Base-by-base conservation (phyloP, 2,329 filamentous ascomycete species). In the Tricladium varicosporioides region DNA sequence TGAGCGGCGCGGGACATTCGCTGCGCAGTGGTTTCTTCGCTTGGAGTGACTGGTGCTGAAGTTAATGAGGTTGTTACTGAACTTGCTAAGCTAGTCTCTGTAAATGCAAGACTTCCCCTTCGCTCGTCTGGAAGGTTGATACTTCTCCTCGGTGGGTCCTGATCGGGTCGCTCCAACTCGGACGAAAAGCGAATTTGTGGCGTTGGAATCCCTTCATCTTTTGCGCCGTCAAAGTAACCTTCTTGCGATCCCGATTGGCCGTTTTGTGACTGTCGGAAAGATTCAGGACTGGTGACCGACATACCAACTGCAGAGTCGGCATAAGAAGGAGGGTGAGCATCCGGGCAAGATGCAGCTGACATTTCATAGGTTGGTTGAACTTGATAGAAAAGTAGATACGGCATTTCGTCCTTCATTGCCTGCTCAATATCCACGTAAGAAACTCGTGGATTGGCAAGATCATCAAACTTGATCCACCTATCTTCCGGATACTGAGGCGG, bases 301-400 rank as follows among this genome's bases (percentile, higher is more conserved):
- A 68, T 57, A 18, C 57, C 61, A 49, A 67, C 54, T 9, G 61
- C 62, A 11, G 69, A 67, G 51, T 82, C 79, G 48, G 79, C 75
- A 63, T 87, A 87, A 1, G 84, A 83, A 1, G 84, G 84, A 2
- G 84, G 84, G 1, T 74, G 77, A 46, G 73, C 73, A 5, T 79
- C 77, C 32, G 22, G 42, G 16, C 19, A 36, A 48, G 46, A 5
- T 31, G 51, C 19, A 4, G 47, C 15, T 9, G 53, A 51, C 47
- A 43, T 69, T 55, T 92, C 89, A 31, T 91, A 84, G 67, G 95
- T 91, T 0, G 93, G 92, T 31, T 95, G 83, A 43, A 97, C 90
- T 71, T 97, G 93, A 69, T 97, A 99, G 72, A 97, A 97, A 0
- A 99, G 78, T 5, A 97, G 81, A 70, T 97, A 97, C 0, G 94